phyloP scores from a whole-genome alignment of 2,329 filamentous ascomycete genomes.

The Lecanicillium sp. region DNA sequence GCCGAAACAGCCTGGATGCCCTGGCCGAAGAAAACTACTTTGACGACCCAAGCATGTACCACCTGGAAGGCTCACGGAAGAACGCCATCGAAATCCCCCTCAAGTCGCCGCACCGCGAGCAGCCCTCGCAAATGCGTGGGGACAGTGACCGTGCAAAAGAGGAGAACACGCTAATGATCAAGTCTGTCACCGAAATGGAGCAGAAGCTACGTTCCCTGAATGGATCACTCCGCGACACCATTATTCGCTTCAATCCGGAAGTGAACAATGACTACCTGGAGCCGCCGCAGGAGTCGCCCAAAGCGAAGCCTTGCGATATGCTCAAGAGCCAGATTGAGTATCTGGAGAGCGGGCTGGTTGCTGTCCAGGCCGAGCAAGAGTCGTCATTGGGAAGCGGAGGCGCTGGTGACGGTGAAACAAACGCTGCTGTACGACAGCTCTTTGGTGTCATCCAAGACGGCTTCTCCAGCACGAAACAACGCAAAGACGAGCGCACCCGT shows the following conservation, averaged over 20 bases:
- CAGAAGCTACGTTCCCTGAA: conserved; percentile 62
- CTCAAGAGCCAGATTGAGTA: conserved; percentile 59
- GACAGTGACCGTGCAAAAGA: conserved; percentile 7
- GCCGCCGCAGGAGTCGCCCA: conserved; percentile 26
- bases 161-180: conserved; percentile 17
- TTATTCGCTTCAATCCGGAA: conserved; percentile 55
- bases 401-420: conserved; percentile 42
- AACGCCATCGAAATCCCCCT: conserved; percentile 49
- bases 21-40: conserved; percentile 55
- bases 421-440: conserved; percentile 42
- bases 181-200: conserved; percentile 54
- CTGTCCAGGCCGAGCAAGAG: conserved; percentile 51
- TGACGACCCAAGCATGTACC: conserved; percentile 71
- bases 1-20: conserved; percentile 50
- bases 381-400: conserved; percentile 22
- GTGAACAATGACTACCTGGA: conserved; percentile 38
- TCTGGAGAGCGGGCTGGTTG: conserved; percentile 56
- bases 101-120: conserved; percentile 49
- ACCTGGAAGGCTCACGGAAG: conserved; percentile 43
- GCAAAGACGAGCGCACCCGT: conserved; percentile 45
- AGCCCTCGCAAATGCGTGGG: conserved; percentile 16
- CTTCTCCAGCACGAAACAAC: conserved; percentile 46
- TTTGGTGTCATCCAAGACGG: conserved; percentile 48
- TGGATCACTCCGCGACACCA: conserved; percentile 55
- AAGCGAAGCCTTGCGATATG: conserved; percentile 35